Base-by-base conservation (phyloP, 495 filamentous ascomycete species). In the Annulohypoxylon moriforme region DNA sequence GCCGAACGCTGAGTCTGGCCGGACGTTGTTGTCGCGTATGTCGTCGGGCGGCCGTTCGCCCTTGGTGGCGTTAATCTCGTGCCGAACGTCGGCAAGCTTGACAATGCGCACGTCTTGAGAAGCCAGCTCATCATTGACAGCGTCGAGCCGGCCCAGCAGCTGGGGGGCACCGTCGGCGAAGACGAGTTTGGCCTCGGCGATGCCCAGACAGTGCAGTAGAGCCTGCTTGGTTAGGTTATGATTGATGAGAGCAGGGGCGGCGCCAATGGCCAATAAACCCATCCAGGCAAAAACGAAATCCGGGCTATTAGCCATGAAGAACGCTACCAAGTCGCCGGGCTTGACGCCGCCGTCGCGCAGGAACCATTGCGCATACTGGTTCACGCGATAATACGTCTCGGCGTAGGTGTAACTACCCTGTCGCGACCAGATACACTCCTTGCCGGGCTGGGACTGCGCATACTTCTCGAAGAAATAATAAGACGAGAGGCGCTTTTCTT, bases 201-300 rank as follows among this genome's bases (percentile, higher is more conserved):
- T 81, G 64, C 83, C 85, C 67, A 95, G 67, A 71, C 91, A 94
- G 76, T 94, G 91, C 40, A 92, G 61, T 64, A 94, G 74, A 1
- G 89, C 89, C 55, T 91, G 87, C 0, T 87, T 88, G 24, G 84
- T 78, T 0, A 94, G 82, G 72, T 93, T 89, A 68, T 91, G 88
- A 75, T 95, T 95, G 75, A 94, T 90, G 67, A 90, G 83, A n/a
- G 91, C 89, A 0, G 91, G 90, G 4, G 88, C 90, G 34, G 86
- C 87, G 0, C 91, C 91, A 67, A 92, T 86, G 13, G 85, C 85
- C 85, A 86, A 87, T 1, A 87, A 76, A 0, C 83, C 90, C 46
- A 92, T 70, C 85, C 88, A 89, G 0, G 83, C 84, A 59, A 91
- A 85, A 31, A 93, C 74, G 75, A 93, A 93, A 73, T 93, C 89